Base-by-base conservation (phyloP, 352 stramenopile species). In the Aphanomyces cochlioides region DNA sequence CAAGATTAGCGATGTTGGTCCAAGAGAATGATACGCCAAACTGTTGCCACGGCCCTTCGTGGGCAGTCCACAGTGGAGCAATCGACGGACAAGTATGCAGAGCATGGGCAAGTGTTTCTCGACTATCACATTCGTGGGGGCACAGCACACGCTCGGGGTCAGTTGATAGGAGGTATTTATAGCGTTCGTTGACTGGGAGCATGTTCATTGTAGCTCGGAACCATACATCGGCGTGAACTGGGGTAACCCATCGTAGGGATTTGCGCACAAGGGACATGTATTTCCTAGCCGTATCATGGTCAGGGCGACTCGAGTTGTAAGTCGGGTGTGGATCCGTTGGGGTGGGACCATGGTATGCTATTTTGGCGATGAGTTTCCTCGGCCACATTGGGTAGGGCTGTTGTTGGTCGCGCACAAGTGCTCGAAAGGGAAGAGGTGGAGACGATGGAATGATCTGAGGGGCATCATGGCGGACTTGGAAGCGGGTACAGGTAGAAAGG, bases 141-240 rank as follows among this genome's bases (percentile, higher is more conserved):
- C 45, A 53, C 2, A 53, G 45, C 45, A 53, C 45, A 2, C 13
- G 13, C 13, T 19, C n/a, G 2, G 45, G 13, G 2, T 53, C 45
- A 1, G 45, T 53, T 1, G 45, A 15, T 19, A n/a, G 45, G 45
- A 15, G 45, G 2, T 53, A 53, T 19, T n/a, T 19, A 19, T n/a
- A 53, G n/a, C 45, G 45, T n/a, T 15, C 45, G 2, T 53, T 2
- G 13, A 53, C 45, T n/a, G 45, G 45, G n/a, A 53, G 45, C 45
- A 53, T 53, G 45, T 19, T 19, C 13, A 53, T n/a, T 15, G n/a
- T 15, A 1, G n/a, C 45, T n/a, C 45, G 45, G 45, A 53, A 53
- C 45, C 45, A 53, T 19, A 53, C 45, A 53, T 53, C 45, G 13
- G 45, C 45, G n/a, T 53, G 45, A 15, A 53, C 45, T n/a, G 45